A percentile compares a stretch with the other conserved stretches of the same genome.
These are phyloP conservation scores for Annulohypoxylon stygium DNA, from an alignment of 495 filamentous ascomycete genomes.

Conservation along the genomic window DNA sequence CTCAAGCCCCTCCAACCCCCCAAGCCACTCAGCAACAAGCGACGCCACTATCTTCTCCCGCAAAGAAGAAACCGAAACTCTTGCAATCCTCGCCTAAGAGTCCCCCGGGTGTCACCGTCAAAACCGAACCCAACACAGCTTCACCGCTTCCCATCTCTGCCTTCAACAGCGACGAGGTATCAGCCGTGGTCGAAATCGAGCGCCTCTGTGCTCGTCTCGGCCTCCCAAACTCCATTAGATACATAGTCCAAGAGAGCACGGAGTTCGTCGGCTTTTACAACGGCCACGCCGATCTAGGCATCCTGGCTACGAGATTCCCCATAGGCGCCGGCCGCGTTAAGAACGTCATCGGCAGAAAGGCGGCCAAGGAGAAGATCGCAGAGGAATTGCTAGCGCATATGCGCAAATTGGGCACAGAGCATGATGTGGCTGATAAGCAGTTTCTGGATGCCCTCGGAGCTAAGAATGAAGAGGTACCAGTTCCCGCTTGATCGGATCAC, in stretches of 20 bases:
- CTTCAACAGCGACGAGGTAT: slow-evolving; percentile 41
- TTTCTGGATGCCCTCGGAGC: slow-evolving; percentile 17
- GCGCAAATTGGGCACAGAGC: slow-evolving; percentile 26
- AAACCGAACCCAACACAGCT: slow-evolving; percentile 36
- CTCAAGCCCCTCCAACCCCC: not conserved
- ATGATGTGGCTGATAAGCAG: slow-evolving; percentile 12
- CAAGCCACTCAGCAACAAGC: not conserved
- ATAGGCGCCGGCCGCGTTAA: slow-evolving; percentile 41
- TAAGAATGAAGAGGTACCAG: not conserved
- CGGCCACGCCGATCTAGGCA: slow-evolving; percentile 28
- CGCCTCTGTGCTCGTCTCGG: slow-evolving; percentile 28
- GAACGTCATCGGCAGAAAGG: slow-evolving; percentile 43
- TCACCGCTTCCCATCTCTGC: slow-evolving; percentile 24
- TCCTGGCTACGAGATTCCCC: slow-evolving; percentile 39
- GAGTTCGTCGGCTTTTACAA: slow-evolving; percentile 20
- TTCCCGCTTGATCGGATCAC: slow-evolving; percentile 7
- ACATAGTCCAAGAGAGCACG: not conserved
- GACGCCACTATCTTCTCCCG: slow-evolving; percentile 22
- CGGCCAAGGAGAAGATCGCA: slow-evolving; percentile 51
- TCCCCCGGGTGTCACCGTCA: slow-evolving; percentile 17
- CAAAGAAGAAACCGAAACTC: slow-evolving; percentile 34
- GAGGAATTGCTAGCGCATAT: slow-evolving; percentile 48
- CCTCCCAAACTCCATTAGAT: not conserved
- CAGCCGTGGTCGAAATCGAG: slow-evolving; percentile 9
- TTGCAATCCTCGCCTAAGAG: slow-evolving; percentile 26